Conservation (phyloP, 768 basidiomycete genomes). For the Kwoniella sp. region DNA sequence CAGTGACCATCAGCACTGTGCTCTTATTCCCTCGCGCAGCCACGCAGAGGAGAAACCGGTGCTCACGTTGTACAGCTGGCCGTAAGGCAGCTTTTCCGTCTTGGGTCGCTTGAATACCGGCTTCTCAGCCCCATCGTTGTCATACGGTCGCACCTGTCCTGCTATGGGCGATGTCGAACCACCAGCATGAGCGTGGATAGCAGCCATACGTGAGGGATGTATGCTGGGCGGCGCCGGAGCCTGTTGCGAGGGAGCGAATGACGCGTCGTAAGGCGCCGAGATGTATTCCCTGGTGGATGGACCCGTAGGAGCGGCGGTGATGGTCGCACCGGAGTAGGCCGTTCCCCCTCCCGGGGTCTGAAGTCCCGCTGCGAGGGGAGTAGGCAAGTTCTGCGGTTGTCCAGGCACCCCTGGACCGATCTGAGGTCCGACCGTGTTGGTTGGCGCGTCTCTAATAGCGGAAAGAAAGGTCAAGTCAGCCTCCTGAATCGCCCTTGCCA, state of each 20-base stretch:
- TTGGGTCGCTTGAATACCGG: slow-evolving; percentile 80
- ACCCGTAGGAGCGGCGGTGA: slow-evolving; percentile 89
- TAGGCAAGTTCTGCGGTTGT: slow-evolving; percentile 51
- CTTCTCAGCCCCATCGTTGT: slow-evolving; percentile 67
- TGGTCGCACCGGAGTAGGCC: slow-evolving; percentile 70
- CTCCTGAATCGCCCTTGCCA: background rate
- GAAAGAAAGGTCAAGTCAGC: background rate
- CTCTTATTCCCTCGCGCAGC: no score
- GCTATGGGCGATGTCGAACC: slow-evolving; percentile 41
- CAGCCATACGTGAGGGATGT: slow-evolving; percentile 65
- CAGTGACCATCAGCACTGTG: background rate
- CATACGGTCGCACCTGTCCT: slow-evolving; percentile 60
- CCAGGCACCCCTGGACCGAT: slow-evolving; percentile 63
- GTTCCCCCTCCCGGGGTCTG: slow-evolving; percentile 49
- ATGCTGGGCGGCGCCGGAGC: slow-evolving; percentile 54
- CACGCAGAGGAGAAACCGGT: background rate
- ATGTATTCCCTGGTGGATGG: slow-evolving; percentile 52
- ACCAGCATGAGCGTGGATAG: slow-evolving; percentile 54
- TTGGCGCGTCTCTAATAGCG: slow-evolving; percentile 9
- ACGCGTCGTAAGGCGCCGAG: slow-evolving; percentile 25
- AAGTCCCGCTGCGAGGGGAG: slow-evolving; percentile 66
- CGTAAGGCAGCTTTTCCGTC: slow-evolving; percentile 78
- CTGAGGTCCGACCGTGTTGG: slow-evolving; percentile 65
- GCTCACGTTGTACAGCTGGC: slow-evolving; percentile 67
- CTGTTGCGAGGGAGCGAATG: slow-evolving; percentile 15